Evolutionary conservation across 306 rosid genomes (phyloP).

Genomic region (Alnus glutinosa): DNA sequence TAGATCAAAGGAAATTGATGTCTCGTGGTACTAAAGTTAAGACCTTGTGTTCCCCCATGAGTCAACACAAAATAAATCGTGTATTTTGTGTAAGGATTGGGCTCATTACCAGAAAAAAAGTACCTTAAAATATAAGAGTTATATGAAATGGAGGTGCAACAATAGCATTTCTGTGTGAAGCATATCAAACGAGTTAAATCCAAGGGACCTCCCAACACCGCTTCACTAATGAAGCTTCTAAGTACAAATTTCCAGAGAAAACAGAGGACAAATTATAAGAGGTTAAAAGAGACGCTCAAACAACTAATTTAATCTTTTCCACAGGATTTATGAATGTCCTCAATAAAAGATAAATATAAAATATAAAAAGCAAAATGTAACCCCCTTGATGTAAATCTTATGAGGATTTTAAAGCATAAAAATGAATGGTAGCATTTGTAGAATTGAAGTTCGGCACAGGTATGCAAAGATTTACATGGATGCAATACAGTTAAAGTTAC

Average conservation of each 20-base stretch:
- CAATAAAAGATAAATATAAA: no score
- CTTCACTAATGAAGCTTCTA: neutral
- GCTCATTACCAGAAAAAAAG: neutral
- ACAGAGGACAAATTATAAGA: neutral
- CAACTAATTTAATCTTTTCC: neutral
- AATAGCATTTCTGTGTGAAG: neutral
- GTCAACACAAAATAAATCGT: constrained; percentile 7
- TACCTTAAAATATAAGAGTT: no score
- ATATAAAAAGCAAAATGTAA: no score
- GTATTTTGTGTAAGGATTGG: neutral
- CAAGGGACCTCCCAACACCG: neutral
- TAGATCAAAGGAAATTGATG: constrained; percentile 13
- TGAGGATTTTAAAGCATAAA: no score
- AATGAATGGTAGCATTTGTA: no score
- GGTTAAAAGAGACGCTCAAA: neutral
- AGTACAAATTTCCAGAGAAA: neutral
- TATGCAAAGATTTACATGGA: neutral
- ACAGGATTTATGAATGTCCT: no score
- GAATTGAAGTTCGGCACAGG: neutral
- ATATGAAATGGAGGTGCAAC: no score
- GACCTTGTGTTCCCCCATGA: constrained; percentile 16
- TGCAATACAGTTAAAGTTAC: neutral
- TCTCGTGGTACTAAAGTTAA: constrained; percentile 3
- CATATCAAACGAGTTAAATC: neutral
- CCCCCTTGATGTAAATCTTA: no score